These are phyloP conservation scores for Leishmania braziliensis DNA, from an alignment of 208 protist species.

Conservation along the genomic window DNA sequence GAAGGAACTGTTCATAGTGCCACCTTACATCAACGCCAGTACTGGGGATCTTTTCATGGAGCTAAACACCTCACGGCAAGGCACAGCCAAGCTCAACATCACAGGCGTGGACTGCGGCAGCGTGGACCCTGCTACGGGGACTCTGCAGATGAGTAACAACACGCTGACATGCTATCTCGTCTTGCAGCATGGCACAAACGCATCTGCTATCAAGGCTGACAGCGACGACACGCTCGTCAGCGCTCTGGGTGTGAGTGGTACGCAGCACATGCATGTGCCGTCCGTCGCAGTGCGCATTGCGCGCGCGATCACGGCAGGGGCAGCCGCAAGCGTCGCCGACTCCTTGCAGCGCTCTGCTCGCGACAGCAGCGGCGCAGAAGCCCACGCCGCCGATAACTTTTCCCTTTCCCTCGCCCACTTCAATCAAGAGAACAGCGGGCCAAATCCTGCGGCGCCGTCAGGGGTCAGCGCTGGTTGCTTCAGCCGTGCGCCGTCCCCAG, in stretches of 20 bases:
- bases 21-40: slow-evolving; percentile 43
- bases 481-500: slow-evolving; percentile 16
- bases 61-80: slow-evolving; percentile 55
- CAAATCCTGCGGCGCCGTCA: not conserved
- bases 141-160: slow-evolving; percentile 52
- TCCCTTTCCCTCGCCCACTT: slow-evolving; percentile 35
- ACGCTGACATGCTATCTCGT: slow-evolving; percentile 35
- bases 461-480: not conserved
- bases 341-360: slow-evolving; percentile 2
- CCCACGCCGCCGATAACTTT: slow-evolving; percentile 11
- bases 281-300: slow-evolving; percentile 9
- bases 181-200: slow-evolving; percentile 25
- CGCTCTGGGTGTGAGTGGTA: not conserved
- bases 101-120: slow-evolving; percentile 56
- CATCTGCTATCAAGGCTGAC: slow-evolving; percentile 1
- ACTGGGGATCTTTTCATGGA: slow-evolving; percentile 50
- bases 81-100: slow-evolving; percentile 40
- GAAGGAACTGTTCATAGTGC: slow-evolving; percentile 40
- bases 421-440: slow-evolving; percentile 21
- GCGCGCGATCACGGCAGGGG: slow-evolving; percentile 9
- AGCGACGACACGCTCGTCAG: slow-evolving; percentile 7
- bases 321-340: not conserved
- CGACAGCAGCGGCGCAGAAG: slow-evolving; percentile 2
- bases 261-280: slow-evolving; percentile 19
- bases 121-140: slow-evolving; percentile 35